Conservation (phyloP, 768 basidiomycete species). For the Phaeolepiota aurea region DNA sequence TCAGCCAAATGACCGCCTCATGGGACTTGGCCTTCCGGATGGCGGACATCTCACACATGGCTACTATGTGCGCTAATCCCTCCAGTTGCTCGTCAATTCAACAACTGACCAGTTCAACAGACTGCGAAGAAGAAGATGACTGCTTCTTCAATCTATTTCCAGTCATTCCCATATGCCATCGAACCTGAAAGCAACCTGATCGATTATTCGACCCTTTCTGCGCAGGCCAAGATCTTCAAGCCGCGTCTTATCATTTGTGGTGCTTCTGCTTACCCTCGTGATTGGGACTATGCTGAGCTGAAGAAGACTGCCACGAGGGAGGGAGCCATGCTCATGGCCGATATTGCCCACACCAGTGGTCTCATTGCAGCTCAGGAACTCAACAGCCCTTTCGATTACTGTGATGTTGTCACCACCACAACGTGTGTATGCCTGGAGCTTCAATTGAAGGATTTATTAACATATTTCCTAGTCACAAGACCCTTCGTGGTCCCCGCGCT, state of each 20-base stretch:
- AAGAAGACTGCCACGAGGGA: conserved; percentile 78
- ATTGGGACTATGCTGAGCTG: conserved; percentile 90
- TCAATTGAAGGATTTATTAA: conserved; percentile 3
- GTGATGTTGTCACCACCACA: conserved; percentile 96
- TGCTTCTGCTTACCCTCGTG: conserved; percentile 96
- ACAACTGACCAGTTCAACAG: conserved; percentile 24
- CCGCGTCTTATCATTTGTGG: conserved; percentile 94
- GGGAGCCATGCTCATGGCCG: conserved; percentile 89
- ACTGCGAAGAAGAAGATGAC: conserved; percentile 99
- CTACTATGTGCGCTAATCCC: conserved; percentile 65
- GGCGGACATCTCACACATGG: conserved; percentile 97
- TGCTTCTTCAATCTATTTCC: conserved; percentile 99
- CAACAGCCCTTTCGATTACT: conserved; percentile 88
- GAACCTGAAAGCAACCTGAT: conserved; percentile 79
- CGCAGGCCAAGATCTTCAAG: conserved; percentile 92
- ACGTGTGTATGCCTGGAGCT: conserved; percentile 45
- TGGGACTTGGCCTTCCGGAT: conserved; percentile 97
- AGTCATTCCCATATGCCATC: conserved; percentile 90
- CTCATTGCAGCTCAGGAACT: conserved; percentile 89
- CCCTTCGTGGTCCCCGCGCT: conserved; percentile 94
- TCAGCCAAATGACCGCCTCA: conserved; percentile 94
- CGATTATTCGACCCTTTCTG: conserved; percentile 74
- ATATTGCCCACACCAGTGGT: conserved; percentile 97
- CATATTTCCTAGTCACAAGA: conserved; percentile 69
- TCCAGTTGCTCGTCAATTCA: no score